A percentile compares a stretch with the other conserved stretches of the same genome.
These are phyloP conservation scores for Ophiosphaerella herpotricha DNA, from an alignment of 2,329 filamentous ascomycete species.

Conservation along the genomic window DNA sequence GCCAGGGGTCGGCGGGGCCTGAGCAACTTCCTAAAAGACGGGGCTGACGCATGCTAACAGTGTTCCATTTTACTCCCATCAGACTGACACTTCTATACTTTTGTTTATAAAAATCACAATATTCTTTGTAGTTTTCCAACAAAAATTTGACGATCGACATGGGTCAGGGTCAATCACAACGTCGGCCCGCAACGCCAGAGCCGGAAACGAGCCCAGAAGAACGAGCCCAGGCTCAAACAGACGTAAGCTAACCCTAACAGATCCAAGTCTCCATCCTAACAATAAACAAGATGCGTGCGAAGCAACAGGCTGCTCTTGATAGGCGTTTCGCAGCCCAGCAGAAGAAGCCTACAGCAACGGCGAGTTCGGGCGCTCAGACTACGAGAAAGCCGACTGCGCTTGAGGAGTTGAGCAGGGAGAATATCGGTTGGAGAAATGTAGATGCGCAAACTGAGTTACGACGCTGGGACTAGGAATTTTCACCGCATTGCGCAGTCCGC, in stretches of 20 bases:
- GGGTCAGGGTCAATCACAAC: slow-evolving; percentile 33
- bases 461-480: slow-evolving; percentile 24
- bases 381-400: slow-evolving; percentile 32
- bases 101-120: not conserved
- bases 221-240: slow-evolving; percentile 25
- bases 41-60: not conserved
- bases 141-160: slow-evolving; percentile 9
- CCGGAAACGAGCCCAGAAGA: slow-evolving; percentile 29
- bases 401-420: slow-evolving; percentile 37
- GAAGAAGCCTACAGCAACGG: slow-evolving; percentile 14
- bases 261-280: slow-evolving; percentile 4
- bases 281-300: slow-evolving; percentile 32
- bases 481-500: not conserved
- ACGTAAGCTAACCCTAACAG: slow-evolving; percentile 15
- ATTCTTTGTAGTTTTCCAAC: not conserved
- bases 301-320: slow-evolving; percentile 35
- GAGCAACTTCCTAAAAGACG: not conserved
- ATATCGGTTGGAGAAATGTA: slow-evolving; percentile 35
- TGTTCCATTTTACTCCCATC: too few relatives aligned
- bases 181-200: slow-evolving; percentile 19
- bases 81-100: not conserved
- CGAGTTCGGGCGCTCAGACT: slow-evolving; percentile 7
- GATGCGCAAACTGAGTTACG: slow-evolving; percentile 34
- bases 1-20: slow-evolving; percentile 1
- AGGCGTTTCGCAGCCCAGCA: slow-evolving; percentile 28